These are phyloP conservation scores for Alloascoidea africana DNA, from an alignment of 805 yeast species.

Conservation along the genomic window DNA sequence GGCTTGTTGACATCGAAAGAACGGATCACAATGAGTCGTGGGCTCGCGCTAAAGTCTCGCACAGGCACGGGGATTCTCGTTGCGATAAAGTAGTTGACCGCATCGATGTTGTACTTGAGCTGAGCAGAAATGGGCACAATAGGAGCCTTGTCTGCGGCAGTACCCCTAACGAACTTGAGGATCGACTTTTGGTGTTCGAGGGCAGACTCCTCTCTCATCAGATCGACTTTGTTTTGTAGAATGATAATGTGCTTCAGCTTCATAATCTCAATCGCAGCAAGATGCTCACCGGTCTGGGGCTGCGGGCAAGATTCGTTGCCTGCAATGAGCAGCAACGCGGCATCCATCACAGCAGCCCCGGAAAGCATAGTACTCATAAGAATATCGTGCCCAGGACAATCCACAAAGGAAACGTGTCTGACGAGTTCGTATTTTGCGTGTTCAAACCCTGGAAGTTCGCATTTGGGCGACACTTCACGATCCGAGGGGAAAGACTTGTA, in stretches of 20 bases:
- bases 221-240: conserved; percentile 94
- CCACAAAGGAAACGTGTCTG: conserved; percentile 97
- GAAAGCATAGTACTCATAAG: conserved; percentile 99
- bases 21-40: conserved; percentile 92
- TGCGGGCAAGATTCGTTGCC: conserved; percentile 99
- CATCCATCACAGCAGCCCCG: conserved; percentile 99
- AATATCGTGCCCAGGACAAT: conserved; percentile 99
- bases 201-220: conserved; percentile 95
- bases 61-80: conserved; percentile 92
- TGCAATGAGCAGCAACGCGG: conserved; percentile 88
- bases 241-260: conserved; percentile 92
- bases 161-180: conserved; percentile 86
- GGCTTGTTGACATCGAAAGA: conserved; percentile 98
- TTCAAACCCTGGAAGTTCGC: conserved; percentile 76
- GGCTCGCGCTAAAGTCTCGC: conserved; percentile 88
- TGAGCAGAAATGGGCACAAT: conserved; percentile 98
- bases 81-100: conserved; percentile 92
- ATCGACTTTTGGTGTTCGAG: conserved; percentile 91
- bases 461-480: conserved; percentile 87
- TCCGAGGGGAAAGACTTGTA: conserved; percentile 90
- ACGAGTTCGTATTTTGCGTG: conserved; percentile 71
- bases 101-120: conserved; percentile 95
- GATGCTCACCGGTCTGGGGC: conserved; percentile 98
- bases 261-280: conserved; percentile 99
- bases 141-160: conserved; percentile 98